phyloP scores from a whole-genome alignment of 1,139 yeast species.

The Pneumocystis oryctolagi region DNA sequence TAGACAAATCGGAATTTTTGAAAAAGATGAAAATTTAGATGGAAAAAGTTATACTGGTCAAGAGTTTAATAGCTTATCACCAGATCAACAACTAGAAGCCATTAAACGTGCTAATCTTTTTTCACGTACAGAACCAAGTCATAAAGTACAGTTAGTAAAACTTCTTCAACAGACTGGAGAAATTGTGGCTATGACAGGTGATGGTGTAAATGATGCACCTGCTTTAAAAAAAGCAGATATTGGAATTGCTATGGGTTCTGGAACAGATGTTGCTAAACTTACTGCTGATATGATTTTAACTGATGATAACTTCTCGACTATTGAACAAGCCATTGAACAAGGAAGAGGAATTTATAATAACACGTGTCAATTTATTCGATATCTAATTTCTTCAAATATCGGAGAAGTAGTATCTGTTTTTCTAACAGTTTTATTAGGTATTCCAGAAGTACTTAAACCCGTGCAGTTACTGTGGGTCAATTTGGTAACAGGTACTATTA shows the following conservation, averaged over 20 bases:
- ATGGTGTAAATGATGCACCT: conserved; percentile 77
- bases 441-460: conserved; percentile 39
- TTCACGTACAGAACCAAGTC: conserved; percentile 42
- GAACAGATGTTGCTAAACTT: conserved; percentile 44
- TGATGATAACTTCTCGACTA: conserved; percentile 30
- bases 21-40: conserved; percentile 13
- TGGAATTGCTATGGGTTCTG: conserved; percentile 54
- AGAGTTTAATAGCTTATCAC: conserved; percentile 54
- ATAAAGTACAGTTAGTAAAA: conserved; percentile 35
- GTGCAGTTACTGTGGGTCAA: conserved; percentile 29
- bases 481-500: conserved; percentile 18
- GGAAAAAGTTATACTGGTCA: conserved; percentile 39
- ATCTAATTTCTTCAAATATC: conserved; percentile 39
- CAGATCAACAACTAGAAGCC: conserved; percentile 53
- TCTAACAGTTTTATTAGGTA: conserved; percentile 38
- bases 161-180: conserved; percentile 37
- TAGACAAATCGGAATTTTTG: conserved; percentile 32
- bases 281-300: conserved; percentile 39
- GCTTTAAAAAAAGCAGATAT: conserved; percentile 67
- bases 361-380: conserved; percentile 36
- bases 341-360: conserved; percentile 42
- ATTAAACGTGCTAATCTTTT: conserved; percentile 49
- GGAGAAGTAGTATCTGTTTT: conserved; percentile 32
- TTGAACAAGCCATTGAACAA: conserved; percentile 34
- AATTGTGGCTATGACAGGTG: conserved; percentile 67